Evolutionary conservation across 306 rosid species (phyloP).

Genomic region (Casuarina equisetifolia): DNA sequence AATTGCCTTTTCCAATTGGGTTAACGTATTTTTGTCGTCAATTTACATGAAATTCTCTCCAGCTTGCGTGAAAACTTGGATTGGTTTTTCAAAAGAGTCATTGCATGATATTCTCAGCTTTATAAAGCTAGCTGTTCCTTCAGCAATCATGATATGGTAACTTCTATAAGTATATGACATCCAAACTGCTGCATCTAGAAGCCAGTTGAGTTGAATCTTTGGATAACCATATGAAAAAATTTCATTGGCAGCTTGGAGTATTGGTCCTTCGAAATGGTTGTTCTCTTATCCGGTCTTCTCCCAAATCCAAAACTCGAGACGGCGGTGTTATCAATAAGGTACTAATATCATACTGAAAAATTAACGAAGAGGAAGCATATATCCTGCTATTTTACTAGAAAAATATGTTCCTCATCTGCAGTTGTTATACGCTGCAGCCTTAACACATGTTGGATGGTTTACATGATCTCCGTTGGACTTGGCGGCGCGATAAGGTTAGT

Average conservation of each 20-base stretch:
- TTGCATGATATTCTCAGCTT: conserved; percentile 45
- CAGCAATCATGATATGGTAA: conserved; percentile 66
- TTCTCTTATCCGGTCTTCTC: conserved; percentile 63
- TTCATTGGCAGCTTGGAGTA: conserved; percentile 48
- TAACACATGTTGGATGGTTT: conserved; percentile 63
- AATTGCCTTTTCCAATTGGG: conserved; percentile 48
- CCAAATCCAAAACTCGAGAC: conserved; percentile 63
- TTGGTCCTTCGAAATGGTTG: conserved; percentile 67
- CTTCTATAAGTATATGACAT: background rate
- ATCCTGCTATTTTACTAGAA: background rate
- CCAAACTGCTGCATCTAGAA: background rate
- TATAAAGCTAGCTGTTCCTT: conserved; percentile 54
- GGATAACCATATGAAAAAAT: background rate
- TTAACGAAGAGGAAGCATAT: background rate
- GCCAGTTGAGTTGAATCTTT: background rate
- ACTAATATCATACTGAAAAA: background rate
- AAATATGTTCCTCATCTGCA: background rate
- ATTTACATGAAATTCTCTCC: conserved; percentile 37
- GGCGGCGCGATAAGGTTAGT: conserved; percentile 60
- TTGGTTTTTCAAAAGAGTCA: conserved; percentile 54
- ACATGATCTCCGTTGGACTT: conserved; percentile 62
- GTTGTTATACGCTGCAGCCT: conserved; percentile 33
- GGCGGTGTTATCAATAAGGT: conserved; percentile 61
- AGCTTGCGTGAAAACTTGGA: conserved; percentile 52
- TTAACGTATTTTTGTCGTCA: conserved; percentile 42